These are phyloP conservation scores for Trypanosoma boissoni DNA, from an alignment of 208 protist species.

Conservation along the genomic window DNA sequence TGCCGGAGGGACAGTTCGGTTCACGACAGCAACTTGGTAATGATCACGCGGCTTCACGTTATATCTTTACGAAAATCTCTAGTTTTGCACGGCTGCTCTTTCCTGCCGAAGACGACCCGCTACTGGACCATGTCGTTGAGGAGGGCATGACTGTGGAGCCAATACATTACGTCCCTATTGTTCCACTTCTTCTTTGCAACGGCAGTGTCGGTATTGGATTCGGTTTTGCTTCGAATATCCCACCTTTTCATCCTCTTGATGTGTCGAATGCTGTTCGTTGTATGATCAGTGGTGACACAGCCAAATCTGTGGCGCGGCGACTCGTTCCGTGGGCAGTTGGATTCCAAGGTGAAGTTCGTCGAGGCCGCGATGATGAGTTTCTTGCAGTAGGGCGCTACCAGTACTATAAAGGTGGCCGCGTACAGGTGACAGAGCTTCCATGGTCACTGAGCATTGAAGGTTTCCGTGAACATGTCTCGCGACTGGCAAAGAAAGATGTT, in stretches of 20 bases:
- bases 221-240: constrained; percentile 95
- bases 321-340: constrained; percentile 96
- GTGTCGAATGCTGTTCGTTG: constrained; percentile 87
- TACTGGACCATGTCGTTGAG: constrained; percentile 97
- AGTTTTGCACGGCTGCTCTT: constrained; percentile 96
- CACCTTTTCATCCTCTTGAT: constrained; percentile 96
- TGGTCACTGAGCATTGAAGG: constrained; percentile 73
- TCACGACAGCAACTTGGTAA: constrained; percentile 97
- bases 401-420: constrained; percentile 58
- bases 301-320: constrained; percentile 67
- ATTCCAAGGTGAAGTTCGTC: constrained; percentile 89
- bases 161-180: constrained; percentile 98
- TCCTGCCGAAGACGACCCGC: constrained; percentile 94
- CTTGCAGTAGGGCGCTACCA: constrained; percentile 67
- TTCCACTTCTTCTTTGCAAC: constrained; percentile 99
- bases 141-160: constrained; percentile 99
- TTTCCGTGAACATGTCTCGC: constrained; percentile 73
- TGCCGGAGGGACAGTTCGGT: constrained; percentile 99
- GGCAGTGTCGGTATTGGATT: constrained; percentile 99
- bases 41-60: constrained; percentile 96
- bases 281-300: constrained; percentile 83
- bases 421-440: constrained; percentile 76
- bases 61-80: constrained; percentile 95
- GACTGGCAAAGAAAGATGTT: constrained; percentile 63
- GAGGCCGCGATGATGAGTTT: constrained; percentile 64